Base-by-base conservation (phyloP, 1,284 basidiomycete species). In the Chondrostereum purpureum region DNA sequence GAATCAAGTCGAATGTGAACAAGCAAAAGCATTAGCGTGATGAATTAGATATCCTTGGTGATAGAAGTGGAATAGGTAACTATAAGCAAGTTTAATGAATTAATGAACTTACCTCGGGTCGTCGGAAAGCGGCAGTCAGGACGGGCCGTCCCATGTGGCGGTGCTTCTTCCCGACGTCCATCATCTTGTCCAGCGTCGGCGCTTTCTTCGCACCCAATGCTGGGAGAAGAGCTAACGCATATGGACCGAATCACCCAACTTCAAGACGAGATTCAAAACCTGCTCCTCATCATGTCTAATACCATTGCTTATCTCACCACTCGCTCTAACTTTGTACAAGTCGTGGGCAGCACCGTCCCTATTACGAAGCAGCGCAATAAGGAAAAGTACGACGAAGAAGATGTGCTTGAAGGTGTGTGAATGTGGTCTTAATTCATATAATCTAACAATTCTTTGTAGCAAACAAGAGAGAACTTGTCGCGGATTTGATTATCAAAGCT, bases 181-280 rank as follows among this genome's bases (percentile, higher is more conserved):
- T n/a, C n/a, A n/a, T n/a, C n/a, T n/a, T n/a, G n/a, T n/a, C n/a
- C n/a, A n/a, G n/a, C n/a, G n/a, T n/a, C n/a, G n/a, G n/a, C n/a
- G n/a, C 19, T 41, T 14, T 23, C 39, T 14, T 22, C 24, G 19
- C 47, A 58, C 50, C 49, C 68, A 71, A 88, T 88, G 85, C 85
- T 88, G 73, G 81, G 86, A 75, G 39, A 41, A 21, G 85, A 88
- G 79, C 67, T 88, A 61, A 80, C 84, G 62, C 79, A 84, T 70
- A 90, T 90, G 87, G 87, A 90, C 72, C 80, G 86, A 66, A 87
- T 90, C 62, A 88, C 88, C 22, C 88, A 90, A 63, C 78, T 90
- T 52, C 86, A 89, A 69, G 85, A 89, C 77, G 87, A 87, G 65
- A 87, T 88, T 50, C 87, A 89, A 67, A 50, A 89, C 84, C 76